These are phyloP conservation scores for Neoboletus brunneissimus DNA, from an alignment of 768 basidiomycete species.

Conservation along the genomic window DNA sequence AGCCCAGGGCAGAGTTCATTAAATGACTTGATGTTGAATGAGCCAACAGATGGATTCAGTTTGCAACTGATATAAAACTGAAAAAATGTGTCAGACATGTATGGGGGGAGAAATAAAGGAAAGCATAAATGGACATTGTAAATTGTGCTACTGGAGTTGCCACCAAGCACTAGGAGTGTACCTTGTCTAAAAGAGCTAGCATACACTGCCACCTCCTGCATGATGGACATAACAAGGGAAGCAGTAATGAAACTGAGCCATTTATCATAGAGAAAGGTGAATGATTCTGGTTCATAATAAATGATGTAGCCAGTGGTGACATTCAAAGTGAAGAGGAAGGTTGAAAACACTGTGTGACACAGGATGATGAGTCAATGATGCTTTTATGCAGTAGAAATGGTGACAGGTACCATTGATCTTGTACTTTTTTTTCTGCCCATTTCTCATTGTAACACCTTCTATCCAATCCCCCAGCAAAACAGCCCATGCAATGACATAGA, in stretches of 20 bases:
- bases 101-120: background rate
- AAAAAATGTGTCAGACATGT: background rate
- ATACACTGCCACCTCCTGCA: conserved; percentile 75
- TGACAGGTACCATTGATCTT: conserved; percentile 84
- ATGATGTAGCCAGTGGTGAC: conserved; percentile 65
- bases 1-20: conserved; percentile 54
- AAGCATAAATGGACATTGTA: conserved; percentile 73
- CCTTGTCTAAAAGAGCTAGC: conserved; percentile 62
- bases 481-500: conserved; percentile 76
- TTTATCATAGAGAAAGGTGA: conserved; percentile 90
- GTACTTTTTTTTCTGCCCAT: conserved; percentile 76
- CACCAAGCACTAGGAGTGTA: conserved; percentile 82
- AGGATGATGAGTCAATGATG: background rate
- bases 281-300: conserved; percentile 70
- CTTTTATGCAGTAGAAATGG: background rate
- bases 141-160: conserved; percentile 81
- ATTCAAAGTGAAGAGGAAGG: conserved; percentile 79
- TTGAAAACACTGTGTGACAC: conserved; percentile 67
- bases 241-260: conserved; percentile 90
- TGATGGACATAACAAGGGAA: conserved; percentile 69
- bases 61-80: conserved; percentile 95
- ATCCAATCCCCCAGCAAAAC: conserved; percentile 74
- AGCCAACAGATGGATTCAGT: conserved; percentile 83
- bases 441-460: conserved; percentile 67
- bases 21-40: conserved; percentile 69